These are phyloP conservation scores for Fusarium chuoi DNA, from an alignment of 2,329 filamentous ascomycete species.

Conservation along the genomic window DNA sequence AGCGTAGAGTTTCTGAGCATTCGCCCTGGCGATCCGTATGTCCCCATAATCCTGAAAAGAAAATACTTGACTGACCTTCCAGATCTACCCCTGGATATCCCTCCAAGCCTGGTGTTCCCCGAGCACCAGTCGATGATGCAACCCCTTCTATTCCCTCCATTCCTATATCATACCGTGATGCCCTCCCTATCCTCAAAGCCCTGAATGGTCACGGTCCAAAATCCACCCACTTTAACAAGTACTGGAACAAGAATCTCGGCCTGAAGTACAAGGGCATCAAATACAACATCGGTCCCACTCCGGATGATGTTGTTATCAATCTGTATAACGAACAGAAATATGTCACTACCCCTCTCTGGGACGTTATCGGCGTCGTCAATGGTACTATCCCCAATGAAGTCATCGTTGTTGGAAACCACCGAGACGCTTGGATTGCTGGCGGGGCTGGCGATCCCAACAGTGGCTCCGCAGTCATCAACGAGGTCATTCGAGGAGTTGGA, in stretches of 20 bases:
- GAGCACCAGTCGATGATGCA: constrained; percentile 73
- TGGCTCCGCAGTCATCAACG: constrained; percentile 81
- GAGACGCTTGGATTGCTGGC: constrained; percentile 90
- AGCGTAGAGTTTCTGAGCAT: constrained; percentile 84
- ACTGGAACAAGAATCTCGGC: constrained; percentile 77
- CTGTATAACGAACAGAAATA: constrained; percentile 85
- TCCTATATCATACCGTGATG: constrained; percentile 89
- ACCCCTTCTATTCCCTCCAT: constrained; percentile 90
- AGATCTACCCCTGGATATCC: constrained; percentile 91
- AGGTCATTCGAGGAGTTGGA: constrained; percentile 80
- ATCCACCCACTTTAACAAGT: constrained; percentile 76
- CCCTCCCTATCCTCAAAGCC: constrained; percentile 85
- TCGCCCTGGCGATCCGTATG: constrained; percentile 73
- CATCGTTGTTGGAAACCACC: constrained; percentile 89
- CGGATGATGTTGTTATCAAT: constrained; percentile 76
- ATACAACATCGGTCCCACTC: constrained; percentile 87
- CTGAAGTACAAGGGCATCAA: constrained; percentile 82
- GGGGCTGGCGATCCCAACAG: constrained; percentile 86
- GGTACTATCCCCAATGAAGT: constrained; percentile 87
- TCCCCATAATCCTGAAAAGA: constrained; percentile 5
- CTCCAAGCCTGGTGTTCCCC: constrained; percentile 87
- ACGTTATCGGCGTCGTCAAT: constrained; percentile 92
- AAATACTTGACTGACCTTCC: constrained; percentile 17
- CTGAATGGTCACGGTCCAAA: constrained; percentile 89
- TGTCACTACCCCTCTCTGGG: constrained; percentile 84